These are phyloP conservation scores for Dillenia suffruticosa DNA, from an alignment of 164 flowering plant species.

Conservation along the genomic window DNA sequence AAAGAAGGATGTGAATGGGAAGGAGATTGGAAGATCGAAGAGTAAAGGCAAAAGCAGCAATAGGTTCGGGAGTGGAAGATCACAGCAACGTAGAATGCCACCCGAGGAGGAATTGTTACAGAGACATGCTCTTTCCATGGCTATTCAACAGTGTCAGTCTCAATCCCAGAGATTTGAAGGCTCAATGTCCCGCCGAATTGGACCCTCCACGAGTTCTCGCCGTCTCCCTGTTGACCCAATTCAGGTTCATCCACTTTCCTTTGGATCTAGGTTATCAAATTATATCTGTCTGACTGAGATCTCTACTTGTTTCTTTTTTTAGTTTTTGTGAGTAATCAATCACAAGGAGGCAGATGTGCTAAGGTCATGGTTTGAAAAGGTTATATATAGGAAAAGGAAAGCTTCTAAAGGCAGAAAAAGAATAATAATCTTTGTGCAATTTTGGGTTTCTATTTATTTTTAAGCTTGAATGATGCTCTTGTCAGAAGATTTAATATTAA, in stretches of 20 bases:
- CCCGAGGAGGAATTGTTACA: constrained; percentile 53
- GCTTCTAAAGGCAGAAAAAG: too few relatives aligned
- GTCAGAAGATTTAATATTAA: too few relatives aligned
- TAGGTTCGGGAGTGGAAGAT: constrained; percentile 24
- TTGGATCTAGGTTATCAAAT: background rate
- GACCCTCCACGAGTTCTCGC: constrained; percentile 46
- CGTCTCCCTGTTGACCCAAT: constrained; percentile 46
- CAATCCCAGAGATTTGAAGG: constrained; percentile 66
- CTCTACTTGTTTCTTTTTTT: too few relatives aligned
- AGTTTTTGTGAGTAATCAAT: too few relatives aligned
- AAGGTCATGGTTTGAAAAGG: too few relatives aligned
- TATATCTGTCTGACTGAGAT: too few relatives aligned
- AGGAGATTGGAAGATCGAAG: constrained; percentile 29
- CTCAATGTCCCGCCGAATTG: constrained; percentile 61
- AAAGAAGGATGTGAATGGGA: constrained; percentile 38
- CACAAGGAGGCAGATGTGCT: too few relatives aligned
- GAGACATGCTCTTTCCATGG: constrained; percentile 59
- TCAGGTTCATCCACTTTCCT: constrained; percentile 26
- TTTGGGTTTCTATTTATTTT: too few relatives aligned
- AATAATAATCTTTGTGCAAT: too few relatives aligned
- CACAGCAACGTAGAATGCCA: constrained; percentile 46
- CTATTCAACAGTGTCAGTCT: constrained; percentile 59
- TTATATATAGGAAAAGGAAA: too few relatives aligned
- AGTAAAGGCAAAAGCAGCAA: constrained; percentile 20
- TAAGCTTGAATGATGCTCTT: too few relatives aligned